Base-by-base conservation (phyloP, 306 rosid genomes). In the Trifolium subterraneum region DNA sequence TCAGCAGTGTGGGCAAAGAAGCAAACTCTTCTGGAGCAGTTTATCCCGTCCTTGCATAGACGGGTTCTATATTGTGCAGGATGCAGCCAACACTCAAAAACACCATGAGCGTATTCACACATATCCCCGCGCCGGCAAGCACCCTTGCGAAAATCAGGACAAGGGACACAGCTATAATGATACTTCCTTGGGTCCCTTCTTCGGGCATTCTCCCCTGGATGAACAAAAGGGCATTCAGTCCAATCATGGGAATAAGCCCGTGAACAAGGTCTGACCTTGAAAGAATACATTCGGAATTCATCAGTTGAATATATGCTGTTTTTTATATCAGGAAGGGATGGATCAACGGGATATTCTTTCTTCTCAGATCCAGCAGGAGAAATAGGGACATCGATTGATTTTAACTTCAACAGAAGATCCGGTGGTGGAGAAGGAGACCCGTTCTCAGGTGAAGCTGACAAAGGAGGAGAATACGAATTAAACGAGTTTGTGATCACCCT, bases 91-190 rank as follows among this genome's bases (percentile, higher is more conserved):
- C 98, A 93, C 90, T 93, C 98, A 1, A 93, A 93, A 61, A 93
- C 97, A 14, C 98, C 97, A 73, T 93, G 98, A 68, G 97, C 98
- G 79, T 93, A 93, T 73, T 93, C 98, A 31, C 98, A 93, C 98
- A 93, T 86, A 79, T 93, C 98, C 73, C 96, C 98, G 0, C 98
- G 89, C 48, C 98, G 80, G 76, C 98, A 93, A 75, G 98, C 96
- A 58, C 97, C 98, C 79, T 93, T 93, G 5, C 97, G 90, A 71
- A 93, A 93, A 73, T 90, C 97, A 44, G 98, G 98, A 72, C 98
- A 93, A 29, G 98, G 97, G 42, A 93, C 97, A 68, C 98, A 93
- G 81, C 98, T 93, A 64, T 93, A 93, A 71, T 93, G 98, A 60
- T 84, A 93, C 83, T 93, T 93, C 73, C 98, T 89, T 1, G 98